Percentiles rank a stretch among this genome's conserved stretches.
Evolutionary conservation across 2,329 filamentous ascomycete genomes (phyloP).

Genomic region (Alternaria brassicicola): DNA sequence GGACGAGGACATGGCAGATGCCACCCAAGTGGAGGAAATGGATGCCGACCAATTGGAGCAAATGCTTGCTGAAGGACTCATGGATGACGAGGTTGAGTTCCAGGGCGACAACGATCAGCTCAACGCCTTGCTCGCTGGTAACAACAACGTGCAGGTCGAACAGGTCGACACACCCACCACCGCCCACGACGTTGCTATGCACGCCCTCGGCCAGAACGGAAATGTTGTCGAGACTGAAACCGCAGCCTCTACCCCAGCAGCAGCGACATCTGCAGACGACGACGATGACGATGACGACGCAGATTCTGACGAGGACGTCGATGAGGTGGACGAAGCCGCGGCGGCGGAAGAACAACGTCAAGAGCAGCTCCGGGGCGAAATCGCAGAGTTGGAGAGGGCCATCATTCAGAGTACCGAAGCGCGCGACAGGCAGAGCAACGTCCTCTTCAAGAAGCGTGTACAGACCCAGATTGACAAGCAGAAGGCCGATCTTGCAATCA

Average conservation of each 20-base stretch:
- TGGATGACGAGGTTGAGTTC: conserved; percentile 44
- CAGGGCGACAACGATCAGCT: conserved; percentile 39
- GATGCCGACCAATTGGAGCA: conserved; percentile 47
- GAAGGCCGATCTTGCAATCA: conserved; percentile 56
- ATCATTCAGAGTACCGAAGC: conserved; percentile 53
- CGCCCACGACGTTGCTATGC: conserved; percentile 46
- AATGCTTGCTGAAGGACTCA: conserved; percentile 44
- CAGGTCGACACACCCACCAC: conserved; percentile 45
- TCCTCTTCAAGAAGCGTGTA: conserved; percentile 57
- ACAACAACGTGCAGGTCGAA: conserved; percentile 37
- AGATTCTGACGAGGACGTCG: conserved; percentile 51
- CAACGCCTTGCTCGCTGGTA: conserved; percentile 36
- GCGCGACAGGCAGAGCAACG: conserved; percentile 54
- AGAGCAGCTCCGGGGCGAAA: conserved; percentile 59
- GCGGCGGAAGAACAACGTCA: conserved; percentile 54
- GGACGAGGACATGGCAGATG: conserved; percentile 52
- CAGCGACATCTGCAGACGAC: conserved; percentile 48
- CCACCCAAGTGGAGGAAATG: conserved; percentile 45
- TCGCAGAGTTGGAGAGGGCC: conserved; percentile 60
- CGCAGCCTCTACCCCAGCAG: conserved; percentile 39
- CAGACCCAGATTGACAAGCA: conserved; percentile 57
- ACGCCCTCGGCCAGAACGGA: conserved; percentile 40
- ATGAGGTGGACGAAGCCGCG: conserved; percentile 56
- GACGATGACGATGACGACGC: conserved; percentile 54
- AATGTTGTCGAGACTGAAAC: conserved; percentile 40